Evolutionary conservation across 306 rosid genomes (phyloP), one percentile per base, ranked within the genome.

Genomic region (Cucurbita argyrosperma): DNA sequence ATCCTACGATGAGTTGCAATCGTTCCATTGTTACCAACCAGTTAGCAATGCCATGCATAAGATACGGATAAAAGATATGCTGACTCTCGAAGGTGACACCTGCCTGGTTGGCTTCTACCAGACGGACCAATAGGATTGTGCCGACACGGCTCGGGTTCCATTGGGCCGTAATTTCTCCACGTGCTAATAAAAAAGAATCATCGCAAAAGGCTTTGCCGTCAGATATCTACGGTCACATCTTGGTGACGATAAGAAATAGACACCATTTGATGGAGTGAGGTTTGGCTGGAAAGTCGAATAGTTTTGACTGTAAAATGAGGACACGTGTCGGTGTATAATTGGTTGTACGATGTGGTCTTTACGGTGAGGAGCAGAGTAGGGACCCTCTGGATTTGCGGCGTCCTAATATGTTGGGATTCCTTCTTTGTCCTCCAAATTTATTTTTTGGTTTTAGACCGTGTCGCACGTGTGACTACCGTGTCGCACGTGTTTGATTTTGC

Each of bases 311-410:
- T 3, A 7, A 9, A 9, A 0, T n/a, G 11, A 10, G 0, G 4
- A 72, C 8, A 42, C 13, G 66, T 74, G 81, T 79, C 79, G 35
- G 75, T 53, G 59, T 23, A 61, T 8, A 2, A 13, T 63, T 19
- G 65, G 80, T 14, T 57, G 70, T 2, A 74, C 71, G 64, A 1
- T 51, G 49, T 59, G 65, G 75, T 52, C 1, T 18, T 66, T 60
- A 9, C 54, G 12, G 45, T 56, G 73, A 11, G 77, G 67, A 62
- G 8, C 77, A 50, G 1, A 35, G 74, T 50, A 51, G 74, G 81
- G 80, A 67, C 72, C 21, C 21, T 30, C 65, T 10, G 75, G 73
- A 74, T 74, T 73, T 74, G 80, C 80, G 68, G 78, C 78, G 76
- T 60, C 47, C 4, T n/a, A 46, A 3, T 3, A 26, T 50, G 72